Conservation (phyloP, 2,329 filamentous ascomycete species). For the Fusarium paranaense region DNA sequence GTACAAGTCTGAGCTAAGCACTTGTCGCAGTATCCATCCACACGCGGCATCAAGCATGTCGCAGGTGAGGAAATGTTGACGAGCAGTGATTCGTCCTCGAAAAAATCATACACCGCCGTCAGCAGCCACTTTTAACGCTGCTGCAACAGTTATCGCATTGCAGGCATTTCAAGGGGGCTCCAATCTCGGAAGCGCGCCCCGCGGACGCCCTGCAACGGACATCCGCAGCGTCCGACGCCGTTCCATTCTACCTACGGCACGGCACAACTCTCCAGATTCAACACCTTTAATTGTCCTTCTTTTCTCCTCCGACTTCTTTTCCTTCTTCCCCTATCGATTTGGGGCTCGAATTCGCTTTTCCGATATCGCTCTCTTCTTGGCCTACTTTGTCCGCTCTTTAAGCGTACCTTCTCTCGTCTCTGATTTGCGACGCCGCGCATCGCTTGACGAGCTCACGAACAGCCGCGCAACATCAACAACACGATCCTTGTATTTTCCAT, state of each 20-base stretch:
- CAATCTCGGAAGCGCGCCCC: slow-evolving; percentile 38
- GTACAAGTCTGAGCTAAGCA: slow-evolving; percentile 18
- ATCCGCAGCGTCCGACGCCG: slow-evolving; percentile 26
- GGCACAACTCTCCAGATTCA: neutral
- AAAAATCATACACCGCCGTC: slow-evolving; percentile 2
- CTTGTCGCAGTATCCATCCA: neutral
- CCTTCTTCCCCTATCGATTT: neutral
- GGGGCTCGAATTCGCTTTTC: neutral
- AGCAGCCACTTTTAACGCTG: slow-evolving; percentile 6
- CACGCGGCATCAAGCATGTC: neutral
- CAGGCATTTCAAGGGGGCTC: slow-evolving; percentile 18
- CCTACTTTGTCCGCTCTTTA: slow-evolving; percentile 3
- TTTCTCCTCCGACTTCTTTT: neutral
- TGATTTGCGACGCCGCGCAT: neutral
- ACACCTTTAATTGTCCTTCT: neutral
- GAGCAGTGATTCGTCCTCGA: slow-evolving; percentile 1
- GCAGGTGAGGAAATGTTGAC: neutral
- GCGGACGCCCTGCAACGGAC: slow-evolving; percentile 26
- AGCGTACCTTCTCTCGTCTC: neutral
- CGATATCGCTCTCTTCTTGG: neutral
- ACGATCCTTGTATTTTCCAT: slow-evolving; percentile 4
- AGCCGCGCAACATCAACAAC: slow-evolving; percentile 4
- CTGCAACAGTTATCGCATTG: neutral
- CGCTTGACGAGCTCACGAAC: neutral
- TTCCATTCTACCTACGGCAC: neutral